phyloP scores from a whole-genome alignment of 2,329 filamentous ascomycete genomes.

The Coniochaeta ligniaria region DNA sequence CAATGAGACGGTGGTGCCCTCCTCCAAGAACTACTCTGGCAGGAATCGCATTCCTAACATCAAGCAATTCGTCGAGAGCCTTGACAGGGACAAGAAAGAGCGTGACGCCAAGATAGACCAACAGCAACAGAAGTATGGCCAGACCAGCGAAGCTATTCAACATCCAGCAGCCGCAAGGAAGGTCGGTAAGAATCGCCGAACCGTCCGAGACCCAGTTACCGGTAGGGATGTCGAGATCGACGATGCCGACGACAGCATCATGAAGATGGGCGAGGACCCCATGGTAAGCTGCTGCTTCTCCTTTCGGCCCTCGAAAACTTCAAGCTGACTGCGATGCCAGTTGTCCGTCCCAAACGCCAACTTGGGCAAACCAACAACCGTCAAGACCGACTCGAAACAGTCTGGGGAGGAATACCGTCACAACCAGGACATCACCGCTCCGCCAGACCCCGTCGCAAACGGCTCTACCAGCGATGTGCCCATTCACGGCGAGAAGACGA shows the following conservation, averaged over 20 bases:
- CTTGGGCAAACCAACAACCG: constrained; percentile 64
- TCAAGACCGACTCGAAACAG: constrained; percentile 65
- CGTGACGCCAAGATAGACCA: constrained; percentile 67
- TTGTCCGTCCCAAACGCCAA: constrained; percentile 88
- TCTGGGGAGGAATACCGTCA: constrained; percentile 73
- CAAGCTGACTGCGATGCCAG: constrained; percentile 27
- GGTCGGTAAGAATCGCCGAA: constrained; percentile 47
- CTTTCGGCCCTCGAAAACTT: background rate
- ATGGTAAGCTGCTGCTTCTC: constrained; percentile 35
- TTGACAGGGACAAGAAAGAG: constrained; percentile 72
- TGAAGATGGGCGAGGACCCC: constrained; percentile 66
- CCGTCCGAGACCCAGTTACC: constrained; percentile 81
- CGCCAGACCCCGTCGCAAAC: constrained; percentile 75
- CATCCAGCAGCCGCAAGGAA: constrained; percentile 29
- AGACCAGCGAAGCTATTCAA: constrained; percentile 28
- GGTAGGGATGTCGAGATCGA: constrained; percentile 81
- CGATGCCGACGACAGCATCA: constrained; percentile 52
- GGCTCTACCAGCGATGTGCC: constrained; percentile 89
- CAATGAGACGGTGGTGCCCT: constrained; percentile 32
- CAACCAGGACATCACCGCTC: constrained; percentile 83
- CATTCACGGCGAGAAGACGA: constrained; percentile 94
- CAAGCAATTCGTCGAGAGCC: constrained; percentile 69
- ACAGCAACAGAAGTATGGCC: constrained; percentile 24
- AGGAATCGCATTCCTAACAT: constrained; percentile 82
- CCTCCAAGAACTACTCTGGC: constrained; percentile 71